Conservation (phyloP, 2,329 filamentous ascomycete genomes). For the Pezicula rhizophila region DNA sequence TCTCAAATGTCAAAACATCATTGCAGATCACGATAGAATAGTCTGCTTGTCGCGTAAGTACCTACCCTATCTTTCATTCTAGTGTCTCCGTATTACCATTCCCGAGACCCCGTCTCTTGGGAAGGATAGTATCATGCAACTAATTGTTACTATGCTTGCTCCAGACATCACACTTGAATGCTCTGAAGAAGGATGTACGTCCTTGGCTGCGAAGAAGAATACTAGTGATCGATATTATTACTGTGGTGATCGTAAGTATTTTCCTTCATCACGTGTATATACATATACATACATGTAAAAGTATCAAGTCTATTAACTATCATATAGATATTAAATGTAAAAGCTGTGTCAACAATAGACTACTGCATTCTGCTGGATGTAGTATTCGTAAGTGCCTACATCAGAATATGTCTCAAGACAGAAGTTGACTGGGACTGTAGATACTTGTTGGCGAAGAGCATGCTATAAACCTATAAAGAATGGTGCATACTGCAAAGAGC, state of each 20-base stretch:
- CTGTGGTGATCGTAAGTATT: background rate
- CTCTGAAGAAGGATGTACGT: background rate
- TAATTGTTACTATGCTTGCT: background rate
- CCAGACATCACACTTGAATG: background rate
- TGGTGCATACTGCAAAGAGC: background rate
- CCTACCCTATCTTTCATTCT: background rate
- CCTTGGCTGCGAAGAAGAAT: background rate
- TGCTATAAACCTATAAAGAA: slow-evolving; percentile 1
- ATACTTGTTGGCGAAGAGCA: background rate
- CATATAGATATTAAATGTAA: background rate
- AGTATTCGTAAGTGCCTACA: background rate
- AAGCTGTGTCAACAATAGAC: background rate
- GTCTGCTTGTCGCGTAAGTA: background rate
- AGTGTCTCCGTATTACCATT: too few relatives aligned
- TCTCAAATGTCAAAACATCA: background rate
- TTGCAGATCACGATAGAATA: background rate
- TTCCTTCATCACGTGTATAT: background rate
- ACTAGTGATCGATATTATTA: background rate
- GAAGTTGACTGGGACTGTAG: background rate
- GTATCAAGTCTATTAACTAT: background rate
- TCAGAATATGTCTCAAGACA: background rate
- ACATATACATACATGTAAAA: background rate
- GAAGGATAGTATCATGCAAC: too few relatives aligned
- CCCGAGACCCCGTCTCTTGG: too few relatives aligned
- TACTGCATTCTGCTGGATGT: background rate